A percentile compares a stretch with the other conserved stretches of the same genome.
Conservation (phyloP, 306 rosid species). For the Cucumis melo region DNA sequence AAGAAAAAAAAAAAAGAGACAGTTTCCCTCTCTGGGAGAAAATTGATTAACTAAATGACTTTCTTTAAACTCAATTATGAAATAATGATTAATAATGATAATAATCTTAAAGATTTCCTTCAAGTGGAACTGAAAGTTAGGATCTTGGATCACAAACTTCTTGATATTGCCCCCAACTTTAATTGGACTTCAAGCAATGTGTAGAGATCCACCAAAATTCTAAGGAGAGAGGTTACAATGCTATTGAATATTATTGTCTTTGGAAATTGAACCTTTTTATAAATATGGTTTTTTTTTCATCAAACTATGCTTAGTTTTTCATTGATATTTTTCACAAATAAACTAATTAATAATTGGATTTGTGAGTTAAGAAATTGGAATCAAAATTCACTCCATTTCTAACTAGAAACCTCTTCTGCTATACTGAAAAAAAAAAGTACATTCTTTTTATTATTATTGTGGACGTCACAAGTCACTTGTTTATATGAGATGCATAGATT, state of each 20-base stretch:
- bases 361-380: background rate
- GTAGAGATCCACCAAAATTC: conserved; percentile 11
- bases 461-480: too few species aligned
- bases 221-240: background rate
- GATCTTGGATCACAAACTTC: conserved; percentile 23
- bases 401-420: too few species aligned
- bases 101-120: background rate
- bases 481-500: too few species aligned
- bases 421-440: too few species aligned
- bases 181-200: conserved; percentile 13
- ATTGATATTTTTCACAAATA: background rate
- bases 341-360: background rate
- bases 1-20: background rate
- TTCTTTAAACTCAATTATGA: background rate
- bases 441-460: too few species aligned
- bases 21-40: background rate
- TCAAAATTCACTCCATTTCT: too few species aligned
- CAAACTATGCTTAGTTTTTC: background rate
- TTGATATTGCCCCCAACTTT: conserved; percentile 8
- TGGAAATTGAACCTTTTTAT: background rate
- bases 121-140: background rate
- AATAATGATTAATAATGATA: too few species aligned
- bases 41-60: background rate
- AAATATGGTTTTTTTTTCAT: background rate
- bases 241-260: background rate